Base-by-base conservation (phyloP, 108 stramenopile genomes). In the Nitzschia sp. region DNA sequence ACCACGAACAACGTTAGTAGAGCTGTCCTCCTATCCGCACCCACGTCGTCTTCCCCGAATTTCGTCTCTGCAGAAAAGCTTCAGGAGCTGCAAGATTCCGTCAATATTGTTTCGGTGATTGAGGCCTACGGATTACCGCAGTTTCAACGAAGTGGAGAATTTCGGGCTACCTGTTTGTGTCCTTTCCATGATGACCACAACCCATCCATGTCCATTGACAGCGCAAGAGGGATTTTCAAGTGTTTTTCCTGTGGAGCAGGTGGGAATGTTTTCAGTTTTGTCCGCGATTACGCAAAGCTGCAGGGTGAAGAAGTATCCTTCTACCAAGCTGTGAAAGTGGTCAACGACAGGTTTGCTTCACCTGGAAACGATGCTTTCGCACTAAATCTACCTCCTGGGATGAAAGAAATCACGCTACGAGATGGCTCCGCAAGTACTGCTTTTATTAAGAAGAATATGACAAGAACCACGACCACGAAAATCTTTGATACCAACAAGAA, bases 161-260 rank as follows among this genome's bases (percentile, higher is more conserved):
- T 75, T 45, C 58, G 69, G 15, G 93, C 90, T 29, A 84, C 65
- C 36, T 89, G 87, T 27, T 58, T 92, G 38, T 97, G 97, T 76
- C 97, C 97, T 19, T 96, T 97, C 71, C 97, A 97, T 69, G 80
- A 96, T 57, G 97, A 97, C 63, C 64, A 81, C 38, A 92, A 90
- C 44, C 96, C 97, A 2, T 89, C 87, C 21, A 70, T 96, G 67
- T 79, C 69, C 25, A 84, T 97, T 50, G 91, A 92, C 47, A 79
- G 85, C 22, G 72, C 75, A 2, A 72, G 88, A 38, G 88, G 89
- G 47, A 73, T 93, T 8, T 97, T 89, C 82, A 94, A 95, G 58
- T 97, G 97, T 68, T 97, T 97, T 72, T 80, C 89, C 5, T 97
- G 97, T 72, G 94, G 93, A n/a, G 94, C 92, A 11, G 89, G 91